A percentile compares a stretch with the other conserved stretches of the same genome.
phyloP scores from a whole-genome alignment of 257 asterid genomes.

The Penstemon barbatus region DNA sequence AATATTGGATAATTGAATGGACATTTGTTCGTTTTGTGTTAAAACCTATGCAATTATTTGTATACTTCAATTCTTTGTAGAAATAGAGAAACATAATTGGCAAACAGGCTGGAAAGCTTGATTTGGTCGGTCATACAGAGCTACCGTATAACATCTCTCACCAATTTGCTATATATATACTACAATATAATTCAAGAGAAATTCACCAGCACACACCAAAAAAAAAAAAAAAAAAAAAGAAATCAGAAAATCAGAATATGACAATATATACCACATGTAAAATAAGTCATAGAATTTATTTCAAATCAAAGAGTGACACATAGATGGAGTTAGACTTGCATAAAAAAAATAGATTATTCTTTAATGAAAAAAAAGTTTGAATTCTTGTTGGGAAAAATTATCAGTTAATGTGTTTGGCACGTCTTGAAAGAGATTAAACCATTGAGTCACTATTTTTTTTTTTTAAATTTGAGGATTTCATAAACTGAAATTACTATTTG shows the following conservation, averaged over 20 bases:
- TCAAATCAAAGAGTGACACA: too few species aligned
- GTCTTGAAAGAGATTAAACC: too few species aligned
- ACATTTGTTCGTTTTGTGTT: neutral
- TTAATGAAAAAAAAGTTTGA: too few species aligned
- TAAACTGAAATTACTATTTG: too few species aligned
- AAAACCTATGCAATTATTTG: neutral
- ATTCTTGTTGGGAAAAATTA: too few species aligned
- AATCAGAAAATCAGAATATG: neutral
- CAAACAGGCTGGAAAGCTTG: constrained; percentile 37
- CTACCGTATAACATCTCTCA: constrained; percentile 12
- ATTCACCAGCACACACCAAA: neutral
- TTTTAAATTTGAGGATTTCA: too few species aligned
- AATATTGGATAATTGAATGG: neutral
- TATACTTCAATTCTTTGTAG: neutral
- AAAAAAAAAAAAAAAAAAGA: too few species aligned
- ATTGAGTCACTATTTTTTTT: too few species aligned
- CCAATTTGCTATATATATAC: neutral
- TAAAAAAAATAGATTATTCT: too few species aligned
- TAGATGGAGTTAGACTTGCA: too few species aligned
- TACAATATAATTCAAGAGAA: neutral
- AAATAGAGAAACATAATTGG: constrained; percentile 15
- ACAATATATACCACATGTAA: neutral
- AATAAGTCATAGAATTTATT: too few species aligned
- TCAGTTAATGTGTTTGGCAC: too few species aligned
- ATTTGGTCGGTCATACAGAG: constrained; percentile 28